Conservation (phyloP, 2,329 filamentous ascomycete species). For the Furcasterigmium sp. region DNA sequence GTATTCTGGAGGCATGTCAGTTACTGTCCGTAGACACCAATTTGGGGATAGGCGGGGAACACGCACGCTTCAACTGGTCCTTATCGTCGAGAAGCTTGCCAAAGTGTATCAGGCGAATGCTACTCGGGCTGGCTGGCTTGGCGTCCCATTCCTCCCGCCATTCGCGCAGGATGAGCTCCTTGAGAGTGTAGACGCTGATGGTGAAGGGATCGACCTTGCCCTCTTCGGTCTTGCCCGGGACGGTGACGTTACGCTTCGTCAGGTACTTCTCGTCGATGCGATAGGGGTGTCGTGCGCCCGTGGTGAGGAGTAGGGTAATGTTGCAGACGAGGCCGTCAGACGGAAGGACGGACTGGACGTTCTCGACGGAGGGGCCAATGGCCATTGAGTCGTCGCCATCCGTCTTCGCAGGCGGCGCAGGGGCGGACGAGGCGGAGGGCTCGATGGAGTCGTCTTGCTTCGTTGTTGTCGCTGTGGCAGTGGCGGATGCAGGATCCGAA, state of each 20-base stretch:
- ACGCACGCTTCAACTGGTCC: constrained; percentile 72
- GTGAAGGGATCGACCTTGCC: constrained; percentile 72
- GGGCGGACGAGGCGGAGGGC: constrained; percentile 7
- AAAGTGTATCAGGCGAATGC: constrained; percentile 87
- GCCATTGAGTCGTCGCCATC: constrained; percentile 28
- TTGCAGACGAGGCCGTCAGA: constrained; percentile 46
- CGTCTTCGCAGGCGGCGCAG: constrained; percentile 17
- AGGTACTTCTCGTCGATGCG: constrained; percentile 86
- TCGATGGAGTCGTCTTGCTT: constrained; percentile 4
- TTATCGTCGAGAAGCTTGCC: constrained; percentile 90
- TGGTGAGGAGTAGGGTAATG: constrained; percentile 80
- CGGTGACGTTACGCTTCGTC: constrained; percentile 69
- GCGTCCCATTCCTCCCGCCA: constrained; percentile 92
- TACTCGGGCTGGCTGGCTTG: constrained; percentile 78
- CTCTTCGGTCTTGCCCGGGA: constrained; percentile 58
- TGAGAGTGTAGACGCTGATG: constrained; percentile 89
- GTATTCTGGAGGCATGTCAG: constrained; percentile 53
- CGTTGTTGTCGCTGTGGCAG: constrained; percentile 6
- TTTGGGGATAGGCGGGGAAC: background rate
- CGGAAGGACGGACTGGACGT: constrained; percentile 27
- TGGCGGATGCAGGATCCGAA: constrained; percentile 12
- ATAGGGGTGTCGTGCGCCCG: constrained; percentile 80
- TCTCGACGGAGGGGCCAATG: constrained; percentile 37
- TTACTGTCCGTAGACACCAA: background rate
- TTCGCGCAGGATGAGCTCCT: constrained; percentile 88